phyloP scores from a whole-genome alignment of 345 rosid genomes.

The Eucalyptus curtisii region DNA sequence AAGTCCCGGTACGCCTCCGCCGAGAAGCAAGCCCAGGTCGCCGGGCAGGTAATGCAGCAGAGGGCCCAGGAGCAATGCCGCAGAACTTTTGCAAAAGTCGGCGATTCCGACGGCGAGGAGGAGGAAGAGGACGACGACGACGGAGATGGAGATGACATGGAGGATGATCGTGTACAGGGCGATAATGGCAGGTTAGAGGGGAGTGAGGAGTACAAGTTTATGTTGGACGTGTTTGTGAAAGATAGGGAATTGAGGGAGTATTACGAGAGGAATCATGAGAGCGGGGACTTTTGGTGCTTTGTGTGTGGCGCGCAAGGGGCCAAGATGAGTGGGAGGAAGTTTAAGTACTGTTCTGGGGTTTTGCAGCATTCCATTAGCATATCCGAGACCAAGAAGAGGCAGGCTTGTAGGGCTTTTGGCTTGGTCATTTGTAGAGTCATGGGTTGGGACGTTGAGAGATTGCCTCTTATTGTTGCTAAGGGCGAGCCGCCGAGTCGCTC shows the following conservation, averaged over 20 bases:
- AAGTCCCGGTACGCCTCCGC: slow-evolving; percentile 22
- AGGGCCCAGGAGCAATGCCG: slow-evolving; percentile 23
- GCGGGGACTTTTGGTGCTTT: slow-evolving; percentile 55
- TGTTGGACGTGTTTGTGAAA: slow-evolving; percentile 29
- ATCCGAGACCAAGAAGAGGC: slow-evolving; percentile 30
- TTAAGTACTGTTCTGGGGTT: slow-evolving; percentile 45
- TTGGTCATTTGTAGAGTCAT: slow-evolving; percentile 62
- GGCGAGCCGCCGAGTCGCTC: slow-evolving; percentile 12
- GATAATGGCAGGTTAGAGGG: slow-evolving; percentile 13
- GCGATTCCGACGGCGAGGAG: slow-evolving; percentile 2
- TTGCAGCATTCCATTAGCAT: slow-evolving; percentile 47
- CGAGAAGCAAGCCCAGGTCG: slow-evolving; percentile 13
- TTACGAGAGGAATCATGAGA: slow-evolving; percentile 32
- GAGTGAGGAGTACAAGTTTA: slow-evolving; percentile 27
- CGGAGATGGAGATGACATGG: background rate
- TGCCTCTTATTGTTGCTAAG: slow-evolving; percentile 25
- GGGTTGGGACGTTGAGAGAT: slow-evolving; percentile 51
- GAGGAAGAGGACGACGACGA: background rate
- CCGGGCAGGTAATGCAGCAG: slow-evolving; percentile 19
- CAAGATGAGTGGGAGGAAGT: slow-evolving; percentile 24
- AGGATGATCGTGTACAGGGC: slow-evolving; percentile 1
- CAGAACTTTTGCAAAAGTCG: slow-evolving; percentile 10
- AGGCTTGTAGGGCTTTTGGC: slow-evolving; percentile 56
- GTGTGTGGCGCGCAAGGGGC: slow-evolving; percentile 42
- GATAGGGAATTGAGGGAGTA: slow-evolving; percentile 38